phyloP scores from a whole-genome alignment of 73 alveolate species.

The Paramecium sexaurelia region DNA sequence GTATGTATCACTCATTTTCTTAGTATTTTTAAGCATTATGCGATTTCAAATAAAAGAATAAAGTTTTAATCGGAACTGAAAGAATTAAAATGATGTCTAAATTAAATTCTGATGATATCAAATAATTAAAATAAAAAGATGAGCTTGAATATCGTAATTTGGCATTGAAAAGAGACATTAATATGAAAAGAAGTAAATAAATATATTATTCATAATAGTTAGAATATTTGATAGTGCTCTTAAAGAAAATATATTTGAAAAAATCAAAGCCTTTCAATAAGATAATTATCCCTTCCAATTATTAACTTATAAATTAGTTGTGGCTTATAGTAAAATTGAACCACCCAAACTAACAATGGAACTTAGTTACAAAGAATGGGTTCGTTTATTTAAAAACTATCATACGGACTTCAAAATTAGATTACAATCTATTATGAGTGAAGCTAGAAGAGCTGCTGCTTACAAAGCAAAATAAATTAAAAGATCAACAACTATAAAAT shows the following conservation, averaged over 20 bases:
- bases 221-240: background rate
- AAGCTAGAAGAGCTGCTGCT: slow-evolving; percentile 25
- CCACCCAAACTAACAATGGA: background rate
- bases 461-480: background rate
- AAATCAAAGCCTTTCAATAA: background rate
- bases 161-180: background rate
- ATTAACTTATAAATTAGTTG: background rate
- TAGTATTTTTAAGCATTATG: slow-evolving; percentile 13
- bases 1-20: background rate
- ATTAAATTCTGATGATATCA: background rate
- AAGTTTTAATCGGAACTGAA: background rate
- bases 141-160: background rate
- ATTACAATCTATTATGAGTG: background rate
- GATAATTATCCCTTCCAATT: background rate
- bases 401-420: background rate
- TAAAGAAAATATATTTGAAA: background rate
- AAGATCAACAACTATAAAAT: background rate
- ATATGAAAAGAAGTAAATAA: background rate
- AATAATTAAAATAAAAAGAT: background rate
- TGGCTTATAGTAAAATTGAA: background rate
- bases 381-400: background rate
- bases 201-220: background rate
- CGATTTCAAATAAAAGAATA: background rate
- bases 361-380: background rate
- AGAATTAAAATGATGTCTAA: background rate